Percentiles rank a stretch among this genome's conserved stretches.
phyloP scores from a whole-genome alignment of 164 flowering plant genomes.

The Piper betle region DNA sequence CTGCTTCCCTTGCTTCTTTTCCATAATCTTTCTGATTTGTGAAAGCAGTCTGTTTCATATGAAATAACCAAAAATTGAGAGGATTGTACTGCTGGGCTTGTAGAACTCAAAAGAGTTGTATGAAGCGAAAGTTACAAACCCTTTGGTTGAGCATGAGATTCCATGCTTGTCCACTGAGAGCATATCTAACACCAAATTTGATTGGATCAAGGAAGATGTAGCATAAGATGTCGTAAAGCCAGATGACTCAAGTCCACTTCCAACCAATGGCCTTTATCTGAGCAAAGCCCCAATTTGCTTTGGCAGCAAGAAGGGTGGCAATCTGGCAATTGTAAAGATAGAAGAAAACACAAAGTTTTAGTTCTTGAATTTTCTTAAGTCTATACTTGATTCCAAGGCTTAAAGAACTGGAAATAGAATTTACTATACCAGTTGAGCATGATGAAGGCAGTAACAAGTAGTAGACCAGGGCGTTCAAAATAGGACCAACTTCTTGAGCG shows the following conservation, averaged over 20 bases:
- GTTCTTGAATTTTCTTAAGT: not conserved
- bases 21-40: conserved; percentile 56
- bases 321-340: conserved; percentile 15
- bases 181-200: conserved; percentile 42
- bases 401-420: not conserved
- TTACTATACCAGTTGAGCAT: conserved; percentile 43
- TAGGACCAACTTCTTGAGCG: conserved; percentile 60
- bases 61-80: not conserved
- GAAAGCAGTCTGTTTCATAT: conserved; percentile 48
- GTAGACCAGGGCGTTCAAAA: conserved; percentile 49
- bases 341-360: not conserved
- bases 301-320: conserved; percentile 42
- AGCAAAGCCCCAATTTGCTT: conserved; percentile 22
- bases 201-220: conserved; percentile 49
- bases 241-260: conserved; percentile 54
- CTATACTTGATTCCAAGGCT: not conserved
- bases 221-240: conserved; percentile 36
- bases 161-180: conserved; percentile 59
- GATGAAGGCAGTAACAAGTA: conserved; percentile 48
- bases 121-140: conserved; percentile 17
- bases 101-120: no score
- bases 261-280: conserved; percentile 39
- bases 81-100: no score
- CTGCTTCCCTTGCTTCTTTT: conserved; percentile 56
- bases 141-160: conserved; percentile 25